Conservation (phyloP, 768 basidiomycete genomes). For the Boletus subparvulus region DNA sequence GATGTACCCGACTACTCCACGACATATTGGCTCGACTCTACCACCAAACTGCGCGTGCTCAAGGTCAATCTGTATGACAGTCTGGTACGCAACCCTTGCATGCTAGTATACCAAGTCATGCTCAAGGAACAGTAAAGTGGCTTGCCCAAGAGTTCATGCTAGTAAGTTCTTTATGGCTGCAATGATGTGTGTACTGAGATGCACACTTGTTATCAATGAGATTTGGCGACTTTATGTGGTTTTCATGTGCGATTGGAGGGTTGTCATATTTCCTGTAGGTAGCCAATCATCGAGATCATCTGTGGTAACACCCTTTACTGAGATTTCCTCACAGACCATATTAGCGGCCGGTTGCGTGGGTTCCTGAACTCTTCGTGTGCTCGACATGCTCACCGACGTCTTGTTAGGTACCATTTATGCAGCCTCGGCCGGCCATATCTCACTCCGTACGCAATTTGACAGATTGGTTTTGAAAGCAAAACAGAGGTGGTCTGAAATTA, state of each 20-base stretch:
- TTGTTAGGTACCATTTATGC: neutral
- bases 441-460: neutral
- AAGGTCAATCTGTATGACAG: neutral
- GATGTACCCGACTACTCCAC: neutral
- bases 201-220: neutral
- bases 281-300: neutral
- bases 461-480: constrained; percentile 1
- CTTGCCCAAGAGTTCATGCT: neutral
- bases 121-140: neutral
- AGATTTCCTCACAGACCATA: neutral
- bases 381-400: neutral
- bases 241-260: neutral
- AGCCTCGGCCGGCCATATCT: neutral
- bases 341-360: neutral
- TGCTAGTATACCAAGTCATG: neutral
- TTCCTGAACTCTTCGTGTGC: neutral
- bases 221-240: constrained; percentile 4
- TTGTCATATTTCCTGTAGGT: neutral
- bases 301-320: neutral
- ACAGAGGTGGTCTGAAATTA: neutral
- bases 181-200: neutral
- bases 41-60: neutral
- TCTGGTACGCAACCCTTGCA: neutral
- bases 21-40: constrained; percentile 1
- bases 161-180: neutral